Evolutionary conservation across 192 early-diverging fungal genomes (phyloP).

Genomic region (Coemansia sp.): DNA sequence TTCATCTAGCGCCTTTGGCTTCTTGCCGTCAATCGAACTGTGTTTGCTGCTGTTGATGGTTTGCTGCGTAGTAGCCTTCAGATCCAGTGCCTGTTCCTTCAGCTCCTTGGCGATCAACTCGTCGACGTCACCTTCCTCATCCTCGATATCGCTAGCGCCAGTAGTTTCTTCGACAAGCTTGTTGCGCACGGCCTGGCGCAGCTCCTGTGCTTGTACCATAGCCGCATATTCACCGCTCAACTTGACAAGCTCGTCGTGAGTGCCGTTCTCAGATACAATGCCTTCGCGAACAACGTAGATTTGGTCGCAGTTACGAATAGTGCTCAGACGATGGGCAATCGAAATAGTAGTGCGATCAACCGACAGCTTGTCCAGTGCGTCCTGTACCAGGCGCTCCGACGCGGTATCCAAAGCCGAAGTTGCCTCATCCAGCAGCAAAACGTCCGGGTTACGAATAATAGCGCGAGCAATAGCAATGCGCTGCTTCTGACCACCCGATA

Average conservation of each 20-base stretch:
- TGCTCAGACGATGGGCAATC: conserved; percentile 34
- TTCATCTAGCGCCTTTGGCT: conserved; percentile 19
- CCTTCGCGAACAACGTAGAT: conserved; percentile 85
- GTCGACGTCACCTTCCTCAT: conserved; percentile 46
- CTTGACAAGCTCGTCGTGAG: conserved; percentile 73
- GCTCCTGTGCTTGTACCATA: conserved; percentile 72
- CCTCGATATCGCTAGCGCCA: conserved; percentile 35
- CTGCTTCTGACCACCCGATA: conserved; percentile 95
- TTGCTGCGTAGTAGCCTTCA: conserved; percentile 40
- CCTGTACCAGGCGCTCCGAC: conserved; percentile 77
- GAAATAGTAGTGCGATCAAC: conserved; percentile 83
- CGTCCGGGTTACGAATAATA: conserved; percentile 79
- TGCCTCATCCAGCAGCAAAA: conserved; percentile 87
- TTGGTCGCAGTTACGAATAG: conserved; percentile 83
- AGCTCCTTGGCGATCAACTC: conserved; percentile 47
- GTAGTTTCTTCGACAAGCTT: conserved; percentile 55
- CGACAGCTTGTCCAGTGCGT: conserved; percentile 74
- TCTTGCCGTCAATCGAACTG: not conserved
- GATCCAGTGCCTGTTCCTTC: conserved; percentile 42
- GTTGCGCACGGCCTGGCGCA: conserved; percentile 68
- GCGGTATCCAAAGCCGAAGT: conserved; percentile 85
- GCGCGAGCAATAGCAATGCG: conserved; percentile 94
- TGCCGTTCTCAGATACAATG: conserved; percentile 71
- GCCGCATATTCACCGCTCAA: conserved; percentile 57
- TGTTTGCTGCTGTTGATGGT: conserved; percentile 20